Base-by-base conservation (phyloP, 441 rosid genomes). In the Geranium incanum region DNA sequence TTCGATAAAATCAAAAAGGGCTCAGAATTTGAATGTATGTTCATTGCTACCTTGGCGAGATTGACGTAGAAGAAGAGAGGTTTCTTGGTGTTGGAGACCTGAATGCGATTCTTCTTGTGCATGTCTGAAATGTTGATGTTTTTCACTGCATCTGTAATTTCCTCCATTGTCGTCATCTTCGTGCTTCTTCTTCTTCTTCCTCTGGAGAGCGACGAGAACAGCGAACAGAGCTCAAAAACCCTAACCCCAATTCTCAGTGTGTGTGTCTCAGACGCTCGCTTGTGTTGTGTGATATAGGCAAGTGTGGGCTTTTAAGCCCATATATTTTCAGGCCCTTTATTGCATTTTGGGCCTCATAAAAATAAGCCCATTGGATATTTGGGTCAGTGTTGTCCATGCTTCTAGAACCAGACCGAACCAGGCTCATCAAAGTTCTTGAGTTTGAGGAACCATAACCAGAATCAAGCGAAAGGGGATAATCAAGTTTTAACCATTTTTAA, bases 11-110 rank as follows among this genome's bases (percentile, higher is more conserved):
- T 0, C 19, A 55, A 55, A 4, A 4, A 2, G 13, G 5, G 1
- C 62, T 0, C 5, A 55, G 2, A 67, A 60, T 43, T 43, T 43
- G 50, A 43, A 43, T 11, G 11, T 43, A 7, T 43, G 50, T 43
- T 43, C 50, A 28, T 18, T 7, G 43, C 16, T 36, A 77, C 80
- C 80, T 77, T 77, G 45, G 80, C 77, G 60, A 77, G 80, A 59
- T 77, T 77, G 71, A 77, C 79, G 38, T 77, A 77, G 76, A 77
- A 77, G 73, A 77, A 77, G 57, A 77, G 79, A 5, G 80, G 80
- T 38, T 77, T 77, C 66, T 77, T 77, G 69, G 80, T 77, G 70
- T 77, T 77, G 36, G 80, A 77, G 36, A 77, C 80, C 41, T 77
- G 77, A 52, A 77, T 73, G 0, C 80, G 71, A 36, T 77, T 77